Conservation (phyloP, 2,329 filamentous ascomycete genomes). For the Aureobasidium namibiae region DNA sequence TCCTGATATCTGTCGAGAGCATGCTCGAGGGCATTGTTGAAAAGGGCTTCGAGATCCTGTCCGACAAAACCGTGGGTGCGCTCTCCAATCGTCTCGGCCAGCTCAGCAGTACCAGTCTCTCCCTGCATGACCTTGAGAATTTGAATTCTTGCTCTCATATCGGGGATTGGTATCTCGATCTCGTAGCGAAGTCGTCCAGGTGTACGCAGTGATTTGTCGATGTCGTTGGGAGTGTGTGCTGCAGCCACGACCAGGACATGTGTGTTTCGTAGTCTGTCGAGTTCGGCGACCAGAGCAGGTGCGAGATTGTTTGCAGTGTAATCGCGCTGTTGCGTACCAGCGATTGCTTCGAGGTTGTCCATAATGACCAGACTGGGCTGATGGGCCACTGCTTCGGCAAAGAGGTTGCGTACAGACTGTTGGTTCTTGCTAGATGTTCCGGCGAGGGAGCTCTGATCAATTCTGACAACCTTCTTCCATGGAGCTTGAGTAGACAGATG, state of each 20-base stretch:
- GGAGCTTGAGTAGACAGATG: slow-evolving; percentile 51
- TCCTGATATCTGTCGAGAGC: slow-evolving; percentile 25
- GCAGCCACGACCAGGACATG: slow-evolving; percentile 67
- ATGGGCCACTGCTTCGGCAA: slow-evolving; percentile 58
- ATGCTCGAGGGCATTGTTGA: slow-evolving; percentile 44
- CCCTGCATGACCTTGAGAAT: slow-evolving; percentile 59
- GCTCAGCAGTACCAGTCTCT: slow-evolving; percentile 39
- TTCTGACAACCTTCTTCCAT: slow-evolving; percentile 62
- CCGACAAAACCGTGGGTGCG: slow-evolving; percentile 84
- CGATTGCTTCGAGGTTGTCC: slow-evolving; percentile 65
- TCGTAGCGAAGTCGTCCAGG: slow-evolving; percentile 57
- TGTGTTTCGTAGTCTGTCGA: slow-evolving; percentile 47
- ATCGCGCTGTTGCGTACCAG: slow-evolving; percentile 48
- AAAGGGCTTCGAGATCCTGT: slow-evolving; percentile 61
- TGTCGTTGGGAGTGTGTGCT: slow-evolving; percentile 62
- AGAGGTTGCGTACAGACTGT: slow-evolving; percentile 53
- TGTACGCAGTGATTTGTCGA: slow-evolving; percentile 61
- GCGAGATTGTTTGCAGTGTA: slow-evolving; percentile 26
- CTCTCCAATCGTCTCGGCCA: slow-evolving; percentile 56
- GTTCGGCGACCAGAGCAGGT: slow-evolving; percentile 40
- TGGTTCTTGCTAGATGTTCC: slow-evolving; percentile 37
- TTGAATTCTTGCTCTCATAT: slow-evolving; percentile 59
- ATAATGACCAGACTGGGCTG: slow-evolving; percentile 74
- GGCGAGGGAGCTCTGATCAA: slow-evolving; percentile 40
- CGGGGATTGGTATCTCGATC: slow-evolving; percentile 70